A percentile compares a stretch with the other conserved stretches of the same genome.
These are phyloP conservation scores for Penicillium sp. DNA, from an alignment of 2,329 filamentous ascomycete species.

Conservation along the genomic window DNA sequence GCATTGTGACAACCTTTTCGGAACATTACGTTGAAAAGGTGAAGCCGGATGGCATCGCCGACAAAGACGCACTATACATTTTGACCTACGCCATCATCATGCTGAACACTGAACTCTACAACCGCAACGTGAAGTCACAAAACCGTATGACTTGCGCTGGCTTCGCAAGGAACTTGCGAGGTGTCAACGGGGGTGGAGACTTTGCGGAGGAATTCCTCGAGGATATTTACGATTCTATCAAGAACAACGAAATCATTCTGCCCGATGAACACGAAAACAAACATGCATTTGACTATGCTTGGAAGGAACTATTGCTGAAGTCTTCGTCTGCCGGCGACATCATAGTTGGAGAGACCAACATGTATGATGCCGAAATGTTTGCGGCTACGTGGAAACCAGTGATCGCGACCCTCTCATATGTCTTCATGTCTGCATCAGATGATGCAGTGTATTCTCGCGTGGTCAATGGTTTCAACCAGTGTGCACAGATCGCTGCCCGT, in stretches of 20 bases:
- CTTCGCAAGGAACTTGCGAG: slow-evolving; percentile 85
- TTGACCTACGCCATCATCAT: slow-evolving; percentile 96
- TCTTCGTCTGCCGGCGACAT: slow-evolving; percentile 72
- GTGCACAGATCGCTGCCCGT: slow-evolving; percentile 83
- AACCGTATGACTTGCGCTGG: slow-evolving; percentile 82
- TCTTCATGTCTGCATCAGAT: slow-evolving; percentile 98
- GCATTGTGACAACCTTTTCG: slow-evolving; percentile 83
- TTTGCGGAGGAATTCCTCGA: slow-evolving; percentile 81
- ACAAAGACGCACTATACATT: slow-evolving; percentile 85
- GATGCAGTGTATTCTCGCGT: slow-evolving; percentile 93
- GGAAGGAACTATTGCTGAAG: slow-evolving; percentile 90
- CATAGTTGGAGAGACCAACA: slow-evolving; percentile 80
- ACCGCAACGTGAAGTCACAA: slow-evolving; percentile 72
- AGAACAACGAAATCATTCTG: slow-evolving; percentile 88
- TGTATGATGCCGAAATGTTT: slow-evolving; percentile 98
- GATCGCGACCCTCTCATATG: slow-evolving; percentile 90
- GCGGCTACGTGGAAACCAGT: slow-evolving; percentile 93
- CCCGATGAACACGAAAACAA: slow-evolving; percentile 97
- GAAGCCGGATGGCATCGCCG: slow-evolving; percentile 70
- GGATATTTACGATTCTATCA: slow-evolving; percentile 87
- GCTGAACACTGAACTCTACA: slow-evolving; percentile 95
- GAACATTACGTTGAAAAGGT: slow-evolving; percentile 75
- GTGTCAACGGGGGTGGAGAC: slow-evolving; percentile 80
- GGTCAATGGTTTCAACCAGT: slow-evolving; percentile 93
- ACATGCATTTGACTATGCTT: slow-evolving; percentile 94